Percentiles rank a stretch among this genome's conserved stretches.
phyloP scores from a whole-genome alignment of 2,329 filamentous ascomycete species.

The Coleophoma cylindrospora region DNA sequence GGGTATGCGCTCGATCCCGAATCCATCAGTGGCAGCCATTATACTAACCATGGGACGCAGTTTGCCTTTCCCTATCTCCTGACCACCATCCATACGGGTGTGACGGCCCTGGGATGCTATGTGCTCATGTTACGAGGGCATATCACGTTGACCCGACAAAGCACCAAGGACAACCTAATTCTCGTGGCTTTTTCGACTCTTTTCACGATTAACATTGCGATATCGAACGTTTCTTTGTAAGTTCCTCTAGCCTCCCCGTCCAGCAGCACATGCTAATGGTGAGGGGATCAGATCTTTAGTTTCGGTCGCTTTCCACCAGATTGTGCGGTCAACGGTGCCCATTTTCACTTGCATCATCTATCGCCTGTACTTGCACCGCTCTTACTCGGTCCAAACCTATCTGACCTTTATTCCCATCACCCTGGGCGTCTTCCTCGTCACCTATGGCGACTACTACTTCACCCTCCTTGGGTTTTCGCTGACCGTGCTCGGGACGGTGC shows the following conservation, averaged over 20 bases:
- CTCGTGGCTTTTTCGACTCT: constrained; percentile 54
- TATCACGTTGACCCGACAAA: constrained; percentile 47
- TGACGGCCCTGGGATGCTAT: constrained; percentile 51
- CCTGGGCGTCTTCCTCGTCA: constrained; percentile 53
- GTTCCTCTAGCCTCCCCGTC: constrained; percentile 4
- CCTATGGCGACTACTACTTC: constrained; percentile 58
- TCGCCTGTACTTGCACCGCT: constrained; percentile 47
- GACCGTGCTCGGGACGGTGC: constrained; percentile 47
- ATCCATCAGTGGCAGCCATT: not conserved
- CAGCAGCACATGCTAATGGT: too few species aligned
- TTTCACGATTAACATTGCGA: constrained; percentile 59
- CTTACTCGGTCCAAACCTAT: constrained; percentile 52
- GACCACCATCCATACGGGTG: constrained; percentile 52
- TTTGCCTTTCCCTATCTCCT: constrained; percentile 58
- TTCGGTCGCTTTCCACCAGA: constrained; percentile 62
- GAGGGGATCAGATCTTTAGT: constrained; percentile 37
- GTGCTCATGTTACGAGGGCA: constrained; percentile 44
- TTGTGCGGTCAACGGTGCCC: constrained; percentile 56
- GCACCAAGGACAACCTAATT: constrained; percentile 46
- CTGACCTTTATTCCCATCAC: constrained; percentile 56
- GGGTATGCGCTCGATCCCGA: not conserved
- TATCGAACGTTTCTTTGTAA: constrained; percentile 58
- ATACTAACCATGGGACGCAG: constrained; percentile 22
- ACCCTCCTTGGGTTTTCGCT: constrained; percentile 51
- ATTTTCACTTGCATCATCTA: constrained; percentile 59